Base-by-base conservation (phyloP, 192 early-diverging fungal genomes). In the Podila epigama region DNA sequence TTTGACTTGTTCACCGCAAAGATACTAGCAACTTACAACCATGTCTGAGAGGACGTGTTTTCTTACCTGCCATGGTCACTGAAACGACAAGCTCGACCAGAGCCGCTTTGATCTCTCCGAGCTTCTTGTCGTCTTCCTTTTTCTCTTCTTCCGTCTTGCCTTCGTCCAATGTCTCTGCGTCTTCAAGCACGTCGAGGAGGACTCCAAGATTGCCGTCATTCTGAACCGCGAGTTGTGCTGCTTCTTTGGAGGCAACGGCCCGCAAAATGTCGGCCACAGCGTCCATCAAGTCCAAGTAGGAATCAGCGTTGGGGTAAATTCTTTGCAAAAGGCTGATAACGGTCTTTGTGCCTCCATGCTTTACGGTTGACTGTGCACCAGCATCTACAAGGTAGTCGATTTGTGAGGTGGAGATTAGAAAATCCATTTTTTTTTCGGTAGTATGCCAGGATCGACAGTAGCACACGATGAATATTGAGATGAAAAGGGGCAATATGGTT, bases 121-220 rank as follows among this genome's bases (percentile, higher is more conserved):
- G 77, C 22, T 78, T 82, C 28, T 88, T 82, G 25, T 81, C 61
- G n/a, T 85, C 82, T 35, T 83, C 81, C 63, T 83, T 65, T 35
- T 75, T 79, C 37, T 70, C 78, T 29, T 75, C 68, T n/a, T 82
- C 68, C 31, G 80, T 68, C 57, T 77, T 77, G 52, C 73, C 73
- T 32, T 77, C 66, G 25, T 77, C 73, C 27, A 61, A 70, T 5
- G 69, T 64, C 57, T 72, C 73, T 11, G 79, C 60, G 40, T 75
- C 27, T 27, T 86, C 81, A 13, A 86, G 53, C 40, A 85, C 80
- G 48, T 83, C 72, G 16, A 88, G 51, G 28, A 88, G 51, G 22
- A 54, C 27, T 11, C 51, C 27, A 44, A 85, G 65, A 33, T 67
- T 61, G 32, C 77, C 77, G 9, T 69, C 51, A 16, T 72, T 59